Evolutionary conservation across 2,329 filamentous ascomycete species (phyloP).

Genomic region (Neobulgaria alba): DNA sequence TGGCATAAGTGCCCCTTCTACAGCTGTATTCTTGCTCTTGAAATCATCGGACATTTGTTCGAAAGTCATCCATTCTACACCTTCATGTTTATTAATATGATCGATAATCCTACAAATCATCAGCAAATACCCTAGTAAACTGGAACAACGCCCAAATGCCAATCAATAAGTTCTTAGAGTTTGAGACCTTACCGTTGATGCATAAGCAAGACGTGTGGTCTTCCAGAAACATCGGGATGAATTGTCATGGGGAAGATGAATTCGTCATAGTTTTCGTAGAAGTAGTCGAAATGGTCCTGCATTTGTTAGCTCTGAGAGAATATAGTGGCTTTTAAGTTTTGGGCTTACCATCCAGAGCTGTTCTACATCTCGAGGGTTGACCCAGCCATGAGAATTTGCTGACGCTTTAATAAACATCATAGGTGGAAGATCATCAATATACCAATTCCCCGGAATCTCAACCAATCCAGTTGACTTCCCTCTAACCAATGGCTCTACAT

Average conservation of each 20-base stretch:
- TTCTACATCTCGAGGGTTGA: conserved; percentile 49
- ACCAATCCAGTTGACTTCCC: conserved; percentile 54
- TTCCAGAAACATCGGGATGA: conserved; percentile 64
- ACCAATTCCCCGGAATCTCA: conserved; percentile 57
- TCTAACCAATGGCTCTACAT: conserved; percentile 49
- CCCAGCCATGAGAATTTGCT: conserved; percentile 53
- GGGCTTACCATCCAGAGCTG: conserved; percentile 56
- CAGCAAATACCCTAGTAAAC: too few relatives aligned
- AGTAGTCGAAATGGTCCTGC: conserved; percentile 66
- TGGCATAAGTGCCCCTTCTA: conserved; percentile 52
- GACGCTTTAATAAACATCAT: conserved; percentile 67
- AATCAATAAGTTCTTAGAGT: conserved; percentile 53
- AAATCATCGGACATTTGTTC: conserved; percentile 66
- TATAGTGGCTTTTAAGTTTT: too few relatives aligned
- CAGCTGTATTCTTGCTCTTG: conserved; percentile 53
- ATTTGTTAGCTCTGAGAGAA: too few relatives aligned
- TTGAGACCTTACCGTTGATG: conserved; percentile 48
- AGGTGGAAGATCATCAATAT: conserved; percentile 53
- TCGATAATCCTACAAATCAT: conserved; percentile 68
- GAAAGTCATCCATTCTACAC: conserved; percentile 61
- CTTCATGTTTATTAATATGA: conserved; percentile 52
- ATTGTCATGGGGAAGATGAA: conserved; percentile 73
- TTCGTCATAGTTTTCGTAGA: conserved; percentile 68
- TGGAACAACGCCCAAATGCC: too few relatives aligned
- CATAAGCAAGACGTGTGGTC: conserved; percentile 66